Evolutionary conservation across 192 early-diverging fungal genomes (phyloP).

Genomic region (Coemansia sp.): DNA sequence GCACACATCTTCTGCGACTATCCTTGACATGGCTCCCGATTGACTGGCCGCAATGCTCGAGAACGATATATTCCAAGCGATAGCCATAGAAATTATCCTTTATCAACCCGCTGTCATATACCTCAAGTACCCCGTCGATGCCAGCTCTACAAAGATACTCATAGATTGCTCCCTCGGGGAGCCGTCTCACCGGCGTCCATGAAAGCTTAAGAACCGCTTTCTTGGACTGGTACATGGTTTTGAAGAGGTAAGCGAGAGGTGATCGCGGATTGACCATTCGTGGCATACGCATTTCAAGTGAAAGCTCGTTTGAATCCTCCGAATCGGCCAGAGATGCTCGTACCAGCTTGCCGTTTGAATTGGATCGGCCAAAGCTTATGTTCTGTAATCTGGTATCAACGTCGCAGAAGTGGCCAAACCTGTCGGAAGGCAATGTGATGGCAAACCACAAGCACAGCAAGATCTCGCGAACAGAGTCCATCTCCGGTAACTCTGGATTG

Average conservation of each 20-base stretch:
- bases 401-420: neutral
- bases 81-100: neutral
- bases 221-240: neutral
- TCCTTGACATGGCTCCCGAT: no score
- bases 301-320: neutral
- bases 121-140: neutral
- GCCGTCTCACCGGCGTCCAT: neutral
- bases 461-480: neutral
- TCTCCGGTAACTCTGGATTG: neutral
- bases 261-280: neutral
- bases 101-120: neutral
- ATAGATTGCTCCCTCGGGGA: constrained; percentile 1
- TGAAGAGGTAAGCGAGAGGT: neutral
- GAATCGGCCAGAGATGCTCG: neutral
- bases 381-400: neutral
- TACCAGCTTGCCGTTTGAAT: no score
- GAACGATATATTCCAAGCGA: constrained; percentile 4
- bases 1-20: no score
- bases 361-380: neutral
- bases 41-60: neutral
- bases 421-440: neutral
- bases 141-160: neutral
- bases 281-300: neutral
- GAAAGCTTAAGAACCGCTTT: neutral
- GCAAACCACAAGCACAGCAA: neutral